phyloP scores from a whole-genome alignment of 345 rosid genomes.

The Kernera saxatilis region DNA sequence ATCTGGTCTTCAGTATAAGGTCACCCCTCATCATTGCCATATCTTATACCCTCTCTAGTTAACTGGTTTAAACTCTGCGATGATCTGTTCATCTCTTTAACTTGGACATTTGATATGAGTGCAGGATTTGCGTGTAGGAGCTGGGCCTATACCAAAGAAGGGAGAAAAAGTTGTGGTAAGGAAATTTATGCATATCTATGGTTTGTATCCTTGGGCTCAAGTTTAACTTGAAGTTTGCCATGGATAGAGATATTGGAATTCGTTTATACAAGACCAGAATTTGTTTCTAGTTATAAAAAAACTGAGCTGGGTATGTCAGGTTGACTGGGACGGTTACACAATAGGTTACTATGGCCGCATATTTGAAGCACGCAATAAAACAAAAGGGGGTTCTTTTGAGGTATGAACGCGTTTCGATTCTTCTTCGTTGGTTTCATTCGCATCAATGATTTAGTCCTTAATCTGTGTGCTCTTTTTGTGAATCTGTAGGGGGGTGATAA shows the following conservation, averaged over 20 bases:
- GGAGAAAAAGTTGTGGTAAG: conserved; percentile 87
- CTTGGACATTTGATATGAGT: conserved; percentile 19
- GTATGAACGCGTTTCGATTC: conserved; percentile 26
- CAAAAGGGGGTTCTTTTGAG: conserved; percentile 96
- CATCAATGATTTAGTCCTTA: neutral
- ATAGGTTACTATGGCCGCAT: conserved; percentile 98
- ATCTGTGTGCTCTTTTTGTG: conserved; percentile 5
- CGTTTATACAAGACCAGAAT: neutral
- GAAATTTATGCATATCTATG: neutral
- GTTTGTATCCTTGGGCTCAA: neutral
- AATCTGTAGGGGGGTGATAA: conserved; percentile 78
- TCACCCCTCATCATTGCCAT: conserved; percentile 21
- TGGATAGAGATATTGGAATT: neutral
- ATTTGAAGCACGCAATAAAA: conserved; percentile 97
- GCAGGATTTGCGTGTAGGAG: conserved; percentile 84
- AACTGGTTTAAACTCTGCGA: neutral
- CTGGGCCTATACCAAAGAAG: conserved; percentile 69
- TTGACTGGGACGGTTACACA: conserved; percentile 98
- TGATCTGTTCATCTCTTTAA: conserved; percentile 1
- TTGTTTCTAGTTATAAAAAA: neutral
- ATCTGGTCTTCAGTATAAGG: conserved; percentile 97
- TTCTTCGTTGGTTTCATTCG: neutral
- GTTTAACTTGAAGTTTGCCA: neutral
- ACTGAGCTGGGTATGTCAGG: conserved; percentile 36
- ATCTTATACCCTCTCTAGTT: neutral